Evolutionary conservation across 2,329 filamentous ascomycete species (phyloP).

Genomic region (Penicillium sp.): DNA sequence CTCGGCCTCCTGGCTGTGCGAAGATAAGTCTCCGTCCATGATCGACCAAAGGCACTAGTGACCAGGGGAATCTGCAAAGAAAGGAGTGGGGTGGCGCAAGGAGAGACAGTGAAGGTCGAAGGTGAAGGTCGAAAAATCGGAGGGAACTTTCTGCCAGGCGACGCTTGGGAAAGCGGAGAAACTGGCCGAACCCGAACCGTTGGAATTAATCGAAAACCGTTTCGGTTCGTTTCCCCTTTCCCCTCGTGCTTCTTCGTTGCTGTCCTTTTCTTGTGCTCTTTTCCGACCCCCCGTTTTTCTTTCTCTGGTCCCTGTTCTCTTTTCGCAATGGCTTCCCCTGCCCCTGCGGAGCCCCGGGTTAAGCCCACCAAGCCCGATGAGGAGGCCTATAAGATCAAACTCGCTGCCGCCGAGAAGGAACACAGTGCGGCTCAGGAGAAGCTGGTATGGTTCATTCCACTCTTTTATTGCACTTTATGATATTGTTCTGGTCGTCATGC

Average conservation of each 20-base stretch:
- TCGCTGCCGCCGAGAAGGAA: slow-evolving; percentile 84
- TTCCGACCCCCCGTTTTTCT: slow-evolving; percentile 15
- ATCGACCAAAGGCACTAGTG: slow-evolving; percentile 13
- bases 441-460: slow-evolving; percentile 55
- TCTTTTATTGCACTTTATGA: too few species aligned
- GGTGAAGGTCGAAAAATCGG: slow-evolving; percentile 30
- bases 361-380: slow-evolving; percentile 89
- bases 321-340: slow-evolving; percentile 43
- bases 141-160: slow-evolving; percentile 32
- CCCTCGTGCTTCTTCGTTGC: slow-evolving; percentile 23
- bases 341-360: slow-evolving; percentile 43
- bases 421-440: slow-evolving; percentile 76
- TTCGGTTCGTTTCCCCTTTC: slow-evolving; percentile 30
- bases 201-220: slow-evolving; percentile 26
- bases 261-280: slow-evolving; percentile 14
- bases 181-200: slow-evolving; percentile 32
- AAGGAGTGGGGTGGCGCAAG: slow-evolving; percentile 1
- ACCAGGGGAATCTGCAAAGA: slow-evolving; percentile 12
- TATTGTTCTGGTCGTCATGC: too few species aligned
- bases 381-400: slow-evolving; percentile 76
- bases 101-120: slow-evolving; percentile 9
- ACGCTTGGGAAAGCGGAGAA: slow-evolving; percentile 30
- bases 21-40: slow-evolving; percentile 47
- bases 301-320: slow-evolving; percentile 16
- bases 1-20: slow-evolving; percentile 42